Evolutionary conservation across 495 filamentous ascomycete species (phyloP), one percentile per base, ranked within the genome.

Genomic region (Opeltia flavorubescens): DNA sequence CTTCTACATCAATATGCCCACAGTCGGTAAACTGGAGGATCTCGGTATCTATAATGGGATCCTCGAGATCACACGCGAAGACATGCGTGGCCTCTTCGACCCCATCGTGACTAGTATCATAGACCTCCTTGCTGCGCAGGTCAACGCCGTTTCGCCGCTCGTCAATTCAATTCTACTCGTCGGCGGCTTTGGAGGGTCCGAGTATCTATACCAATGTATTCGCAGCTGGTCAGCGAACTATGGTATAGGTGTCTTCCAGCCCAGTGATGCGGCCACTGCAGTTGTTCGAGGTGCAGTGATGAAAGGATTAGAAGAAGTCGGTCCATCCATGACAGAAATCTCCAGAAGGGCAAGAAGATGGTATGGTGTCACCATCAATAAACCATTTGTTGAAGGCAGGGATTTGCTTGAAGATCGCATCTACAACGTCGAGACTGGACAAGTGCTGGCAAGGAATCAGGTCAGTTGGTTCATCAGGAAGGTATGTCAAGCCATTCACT

Each of bases 171-270:
- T 84, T 23, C 62, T 84, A 15, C 68, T 84, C 0, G 81, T 84
- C 13, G 80, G 81, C 3, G 81, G 81, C 0, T 80, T 84, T 48
- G 80, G 81, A 15, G 66, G 71, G 26, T 80, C 74, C 13, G 74
- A 73, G 50, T 84, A 82, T 57, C 67, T 84, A 41, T 75, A 71
- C 48, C 68, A 69, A 50, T 63, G 73, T 0, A 56, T 85, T 41
- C 62, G 70, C 6, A n/a, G 6, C 4, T 43, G 41, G 41, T 18
- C 41, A 2, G 27, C 6, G 8, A 18, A 9, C 4, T 6, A 15
- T 4, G 6, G 27, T 2, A 43, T 43, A 5, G 18, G 27, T 9
- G 41, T 43, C 8, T 23, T 43, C 18, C 41, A 43, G 41, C 41
- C 41, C 17, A 6, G 41, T 9, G 18, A 43, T 23, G 41, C 41